A percentile compares a stretch with the other conserved stretches of the same genome.
Conservation (phyloP, 1,139 yeast genomes). For the Sugiyamaella neomexicana region DNA sequence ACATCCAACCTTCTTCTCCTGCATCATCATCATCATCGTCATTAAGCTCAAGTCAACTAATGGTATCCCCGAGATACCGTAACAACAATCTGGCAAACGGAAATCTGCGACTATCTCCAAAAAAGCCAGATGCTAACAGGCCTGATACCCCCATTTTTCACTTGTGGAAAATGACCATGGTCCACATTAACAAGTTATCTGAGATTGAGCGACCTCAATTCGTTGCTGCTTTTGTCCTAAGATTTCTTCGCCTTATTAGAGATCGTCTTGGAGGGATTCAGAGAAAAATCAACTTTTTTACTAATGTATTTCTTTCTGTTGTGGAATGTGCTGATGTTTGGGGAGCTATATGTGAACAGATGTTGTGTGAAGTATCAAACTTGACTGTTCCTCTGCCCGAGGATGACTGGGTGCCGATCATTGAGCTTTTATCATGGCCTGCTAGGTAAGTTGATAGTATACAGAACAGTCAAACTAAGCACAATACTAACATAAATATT, state of each 20-base stretch:
- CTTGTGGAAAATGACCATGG: constrained; percentile 20
- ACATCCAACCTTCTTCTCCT: neutral
- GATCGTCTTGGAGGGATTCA: constrained; percentile 3
- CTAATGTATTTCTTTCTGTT: constrained; percentile 3
- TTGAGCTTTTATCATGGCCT: constrained; percentile 14
- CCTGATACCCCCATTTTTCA: constrained; percentile 18
- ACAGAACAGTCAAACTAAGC: too few relatives aligned
- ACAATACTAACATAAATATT: constrained; percentile 1
- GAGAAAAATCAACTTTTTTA: constrained; percentile 5
- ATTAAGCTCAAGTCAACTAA: neutral
- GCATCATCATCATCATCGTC: neutral
- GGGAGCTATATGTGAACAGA: constrained; percentile 15
- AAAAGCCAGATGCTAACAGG: neutral
- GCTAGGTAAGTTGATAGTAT: constrained; percentile 5
- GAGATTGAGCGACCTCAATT: constrained; percentile 9
- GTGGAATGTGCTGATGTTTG: constrained; percentile 15
- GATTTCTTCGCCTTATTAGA: constrained; percentile 7
- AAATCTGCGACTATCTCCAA: constrained; percentile 6
- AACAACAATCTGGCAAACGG: constrained; percentile 1
- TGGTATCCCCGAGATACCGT: constrained; percentile 13
- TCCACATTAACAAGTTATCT: neutral
- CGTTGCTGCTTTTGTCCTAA: constrained; percentile 2
- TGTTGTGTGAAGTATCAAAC: constrained; percentile 1
- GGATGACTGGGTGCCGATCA: constrained; percentile 2
- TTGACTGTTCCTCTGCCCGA: neutral